These are phyloP conservation scores for Salix viminalis DNA, from an alignment of 345 rosid species.

Conservation along the genomic window DNA sequence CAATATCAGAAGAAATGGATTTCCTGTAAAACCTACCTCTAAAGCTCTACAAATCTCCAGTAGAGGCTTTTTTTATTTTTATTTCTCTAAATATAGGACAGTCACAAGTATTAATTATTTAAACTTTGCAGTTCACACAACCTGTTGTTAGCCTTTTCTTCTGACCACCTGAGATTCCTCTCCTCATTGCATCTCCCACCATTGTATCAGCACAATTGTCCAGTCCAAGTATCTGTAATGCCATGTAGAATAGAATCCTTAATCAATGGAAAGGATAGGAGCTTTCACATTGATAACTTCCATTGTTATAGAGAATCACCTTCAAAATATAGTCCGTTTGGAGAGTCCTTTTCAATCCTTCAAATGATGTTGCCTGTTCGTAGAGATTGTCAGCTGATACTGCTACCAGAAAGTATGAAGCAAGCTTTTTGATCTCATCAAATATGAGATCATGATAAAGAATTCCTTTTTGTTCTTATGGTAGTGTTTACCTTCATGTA, in stretches of 20 bases:
- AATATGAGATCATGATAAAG: no score
- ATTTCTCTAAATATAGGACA: no score
- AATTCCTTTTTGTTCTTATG: neutral
- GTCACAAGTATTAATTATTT: no score
- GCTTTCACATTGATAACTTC: neutral
- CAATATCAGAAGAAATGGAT: neutral
- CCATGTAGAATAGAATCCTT: neutral
- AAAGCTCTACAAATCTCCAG: neutral
- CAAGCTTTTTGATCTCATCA: no score
- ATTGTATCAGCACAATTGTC: constrained; percentile 62
- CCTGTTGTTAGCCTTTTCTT: constrained; percentile 52
- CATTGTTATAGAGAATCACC: constrained; percentile 16
- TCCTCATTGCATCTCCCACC: constrained; percentile 63
- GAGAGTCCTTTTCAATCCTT: constrained; percentile 38
- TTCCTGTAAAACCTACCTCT: neutral
- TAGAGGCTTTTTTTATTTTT: neutral
- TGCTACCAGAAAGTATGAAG: neutral
- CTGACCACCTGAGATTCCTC: constrained; percentile 62
- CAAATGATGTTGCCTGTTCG: constrained; percentile 43
- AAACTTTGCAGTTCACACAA: neutral
- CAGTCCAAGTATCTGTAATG: constrained; percentile 56
- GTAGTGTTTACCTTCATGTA: constrained; percentile 44
- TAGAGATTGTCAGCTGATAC: neutral
- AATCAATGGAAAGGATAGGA: neutral
- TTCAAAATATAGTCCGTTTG: constrained; percentile 56